A percentile compares a stretch with the other conserved stretches of the same genome.
phyloP scores from a whole-genome alignment of 2,329 filamentous ascomycete genomes.

The Cladorrhinum sp. region DNA sequence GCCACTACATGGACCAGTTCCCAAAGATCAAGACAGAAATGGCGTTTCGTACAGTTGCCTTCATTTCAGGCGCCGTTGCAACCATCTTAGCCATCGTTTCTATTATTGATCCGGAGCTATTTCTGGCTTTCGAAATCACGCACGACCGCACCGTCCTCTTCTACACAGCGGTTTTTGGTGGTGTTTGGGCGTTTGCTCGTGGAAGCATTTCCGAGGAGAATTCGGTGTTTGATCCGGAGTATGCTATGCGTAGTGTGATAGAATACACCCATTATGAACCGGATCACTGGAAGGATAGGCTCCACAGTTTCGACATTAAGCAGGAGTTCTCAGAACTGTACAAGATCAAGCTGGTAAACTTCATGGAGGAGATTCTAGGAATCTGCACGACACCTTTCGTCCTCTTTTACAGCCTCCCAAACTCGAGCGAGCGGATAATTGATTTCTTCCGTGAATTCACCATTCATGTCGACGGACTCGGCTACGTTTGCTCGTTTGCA shows the following conservation, averaged over 20 bases:
- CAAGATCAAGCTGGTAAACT: slow-evolving; percentile 87
- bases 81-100: slow-evolving; percentile 82
- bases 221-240: slow-evolving; percentile 86
- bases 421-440: slow-evolving; percentile 86
- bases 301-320: slow-evolving; percentile 94
- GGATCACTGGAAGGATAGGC: slow-evolving; percentile 77
- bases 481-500: slow-evolving; percentile 95
- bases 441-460: slow-evolving; percentile 99
- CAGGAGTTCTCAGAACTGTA: slow-evolving; percentile 87
- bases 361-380: slow-evolving; percentile 86
- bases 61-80: slow-evolving; percentile 80
- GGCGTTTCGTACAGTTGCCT: slow-evolving; percentile 77
- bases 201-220: slow-evolving; percentile 86
- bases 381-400: slow-evolving; percentile 91
- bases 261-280: slow-evolving; percentile 92
- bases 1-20: slow-evolving; percentile 90
- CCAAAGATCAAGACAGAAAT: slow-evolving; percentile 93
- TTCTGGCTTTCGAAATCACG: slow-evolving; percentile 88
- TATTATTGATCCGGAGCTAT: slow-evolving; percentile 84
- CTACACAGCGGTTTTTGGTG: slow-evolving; percentile 79
- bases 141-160: slow-evolving; percentile 85
- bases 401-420: slow-evolving; percentile 80
- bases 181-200: slow-evolving; percentile 78
- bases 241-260: slow-evolving; percentile 82
- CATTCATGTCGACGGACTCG: slow-evolving; percentile 91